These are phyloP conservation scores for Massariosphaeria phaeospora DNA, from an alignment of 495 filamentous ascomycete species.

Conservation along the genomic window DNA sequence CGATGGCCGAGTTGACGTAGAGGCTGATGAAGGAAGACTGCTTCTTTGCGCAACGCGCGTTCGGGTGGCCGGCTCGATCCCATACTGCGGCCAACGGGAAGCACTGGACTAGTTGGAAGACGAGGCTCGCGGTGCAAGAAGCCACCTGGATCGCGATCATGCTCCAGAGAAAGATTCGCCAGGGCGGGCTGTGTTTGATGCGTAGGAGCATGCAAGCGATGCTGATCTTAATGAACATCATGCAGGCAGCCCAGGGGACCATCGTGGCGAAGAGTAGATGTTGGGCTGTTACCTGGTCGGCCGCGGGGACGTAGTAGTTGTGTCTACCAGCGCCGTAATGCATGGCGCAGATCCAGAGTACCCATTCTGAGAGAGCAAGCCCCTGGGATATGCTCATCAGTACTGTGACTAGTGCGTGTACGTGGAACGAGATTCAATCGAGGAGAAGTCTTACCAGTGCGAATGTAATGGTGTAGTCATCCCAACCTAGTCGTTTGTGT, in stretches of 20 bases:
- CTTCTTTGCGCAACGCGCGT: constrained; percentile 28
- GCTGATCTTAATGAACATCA: constrained; percentile 39
- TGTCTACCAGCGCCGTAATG: constrained; percentile 36
- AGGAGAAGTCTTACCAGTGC: constrained; percentile 12
- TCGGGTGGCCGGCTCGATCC: constrained; percentile 26
- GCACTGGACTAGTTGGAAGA: constrained; percentile 36
- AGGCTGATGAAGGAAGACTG: constrained; percentile 18
- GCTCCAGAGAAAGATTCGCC: constrained; percentile 31
- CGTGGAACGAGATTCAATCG: background rate
- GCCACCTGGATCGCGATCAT: constrained; percentile 32
- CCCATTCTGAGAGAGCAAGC: constrained; percentile 15
- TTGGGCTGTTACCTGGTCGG: constrained; percentile 19
- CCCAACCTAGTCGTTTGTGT: constrained; percentile 19
- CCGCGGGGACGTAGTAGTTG: constrained; percentile 29
- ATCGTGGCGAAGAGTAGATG: constrained; percentile 30
- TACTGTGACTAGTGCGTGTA: background rate
- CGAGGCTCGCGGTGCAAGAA: constrained; percentile 26
- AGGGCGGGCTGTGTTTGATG: constrained; percentile 29
- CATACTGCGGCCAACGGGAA: constrained; percentile 34
- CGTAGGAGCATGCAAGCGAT: constrained; percentile 39
- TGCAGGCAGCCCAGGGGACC: constrained; percentile 25
- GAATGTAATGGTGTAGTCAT: constrained; percentile 19
- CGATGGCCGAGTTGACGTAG: constrained; percentile 33
- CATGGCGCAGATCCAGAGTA: constrained; percentile 15
- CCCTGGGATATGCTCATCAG: constrained; percentile 8